phyloP scores from a whole-genome alignment of 331 rosid genomes.

The Pyracantha coccinea region DNA sequence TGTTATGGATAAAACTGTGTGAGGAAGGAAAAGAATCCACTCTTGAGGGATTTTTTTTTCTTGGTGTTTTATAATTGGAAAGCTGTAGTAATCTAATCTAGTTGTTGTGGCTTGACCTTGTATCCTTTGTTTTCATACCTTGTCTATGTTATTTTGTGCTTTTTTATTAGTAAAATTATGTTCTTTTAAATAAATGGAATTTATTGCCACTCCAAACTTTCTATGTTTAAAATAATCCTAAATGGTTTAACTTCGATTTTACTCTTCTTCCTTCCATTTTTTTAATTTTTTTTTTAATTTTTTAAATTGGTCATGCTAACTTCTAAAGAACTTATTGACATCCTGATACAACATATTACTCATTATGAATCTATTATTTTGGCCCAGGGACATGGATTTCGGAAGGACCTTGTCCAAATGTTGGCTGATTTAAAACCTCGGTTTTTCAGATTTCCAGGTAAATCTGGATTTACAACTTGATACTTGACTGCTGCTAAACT shows the following conservation, averaged over 20 bases:
- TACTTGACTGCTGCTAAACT: not conserved
- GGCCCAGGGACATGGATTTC: conserved; percentile 78
- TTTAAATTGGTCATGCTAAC: not conserved
- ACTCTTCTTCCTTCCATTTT: no score
- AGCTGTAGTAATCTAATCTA: not conserved
- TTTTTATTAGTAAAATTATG: no score
- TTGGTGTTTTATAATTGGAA: not conserved
- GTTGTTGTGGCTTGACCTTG: not conserved
- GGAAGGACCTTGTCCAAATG: conserved; percentile 57
- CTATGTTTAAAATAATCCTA: not conserved
- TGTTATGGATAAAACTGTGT: no score
- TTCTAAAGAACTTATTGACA: not conserved
- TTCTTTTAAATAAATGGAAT: no score
- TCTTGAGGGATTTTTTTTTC: not conserved
- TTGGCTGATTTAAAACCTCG: conserved; percentile 51
- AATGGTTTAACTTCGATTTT: not conserved
- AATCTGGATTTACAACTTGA: not conserved
- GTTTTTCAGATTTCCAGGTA: conserved; percentile 92
- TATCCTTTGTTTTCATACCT: not conserved
- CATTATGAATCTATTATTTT: conserved; percentile 15
- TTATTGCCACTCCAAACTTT: no score
- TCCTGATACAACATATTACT: not conserved
- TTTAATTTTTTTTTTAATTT: no score
- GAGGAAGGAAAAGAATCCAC: no score
- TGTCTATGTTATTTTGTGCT: no score